Evolutionary conservation across 768 basidiomycete species (phyloP).

Genomic region (Multifurca ochricompacta): DNA sequence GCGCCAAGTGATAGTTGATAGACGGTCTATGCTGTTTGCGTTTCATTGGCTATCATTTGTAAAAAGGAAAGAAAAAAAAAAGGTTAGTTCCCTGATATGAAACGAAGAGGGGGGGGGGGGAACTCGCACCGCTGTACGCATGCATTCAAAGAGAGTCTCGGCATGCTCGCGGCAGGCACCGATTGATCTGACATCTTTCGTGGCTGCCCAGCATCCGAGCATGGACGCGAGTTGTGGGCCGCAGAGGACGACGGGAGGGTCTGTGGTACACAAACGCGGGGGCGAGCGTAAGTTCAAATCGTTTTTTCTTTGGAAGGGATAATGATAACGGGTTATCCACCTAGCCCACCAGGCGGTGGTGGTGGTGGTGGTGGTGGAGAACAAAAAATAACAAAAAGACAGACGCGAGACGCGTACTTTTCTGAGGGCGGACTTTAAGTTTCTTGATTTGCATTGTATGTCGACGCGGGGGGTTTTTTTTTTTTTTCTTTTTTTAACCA

Average conservation of each 20-base stretch:
- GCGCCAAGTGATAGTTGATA: conserved; percentile 86
- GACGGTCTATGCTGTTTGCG: conserved; percentile 64
- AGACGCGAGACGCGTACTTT: conserved; percentile 39
- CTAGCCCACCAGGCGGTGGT: too few relatives aligned
- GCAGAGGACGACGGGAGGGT: conserved; percentile 43
- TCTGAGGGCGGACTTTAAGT: conserved; percentile 72
- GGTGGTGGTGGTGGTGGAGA: too few relatives aligned
- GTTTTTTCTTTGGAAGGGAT: too few relatives aligned
- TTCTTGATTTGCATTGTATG: conserved; percentile 63
- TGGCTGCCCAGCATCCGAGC: conserved; percentile 84
- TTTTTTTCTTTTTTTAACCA: neutral
- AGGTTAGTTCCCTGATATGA: conserved; percentile 2
- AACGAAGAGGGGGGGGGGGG: conserved; percentile 2
- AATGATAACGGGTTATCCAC: conserved; percentile 31
- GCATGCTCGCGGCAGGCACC: conserved; percentile 52
- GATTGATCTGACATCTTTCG: conserved; percentile 49
- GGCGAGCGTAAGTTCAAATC: too few relatives aligned
- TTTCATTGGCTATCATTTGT: conserved; percentile 49
- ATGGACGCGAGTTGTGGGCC: conserved; percentile 63
- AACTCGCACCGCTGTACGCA: conserved; percentile 79
- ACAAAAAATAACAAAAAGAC: conserved; percentile 2
- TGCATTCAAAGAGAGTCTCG: conserved; percentile 63
- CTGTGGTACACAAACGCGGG: conserved; percentile 25
- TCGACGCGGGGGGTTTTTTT: neutral
- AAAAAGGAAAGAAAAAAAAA: neutral